Evolutionary conservation across 2,329 filamentous ascomycete genomes (phyloP), one percentile per base, ranked within the genome.

Genomic region (Colletotrichum noveboracense): DNA sequence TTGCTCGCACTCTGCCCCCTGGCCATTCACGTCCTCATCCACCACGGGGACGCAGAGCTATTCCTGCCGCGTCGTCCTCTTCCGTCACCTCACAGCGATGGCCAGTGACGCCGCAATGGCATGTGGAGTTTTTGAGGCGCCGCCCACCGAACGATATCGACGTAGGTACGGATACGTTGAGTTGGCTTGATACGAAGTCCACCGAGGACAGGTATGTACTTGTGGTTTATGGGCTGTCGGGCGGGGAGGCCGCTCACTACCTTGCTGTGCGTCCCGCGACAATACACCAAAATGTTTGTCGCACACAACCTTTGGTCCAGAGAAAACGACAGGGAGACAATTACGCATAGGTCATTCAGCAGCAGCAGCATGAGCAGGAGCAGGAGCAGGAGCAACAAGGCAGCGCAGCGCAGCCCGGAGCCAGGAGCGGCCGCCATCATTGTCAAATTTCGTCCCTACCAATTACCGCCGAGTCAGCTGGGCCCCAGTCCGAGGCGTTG

Each of bases 401-500:
- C 30, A 48, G 28, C 55, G 32, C 32, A 34, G 32, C 32, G 28
- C 38, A 43, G 38, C 56, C 28, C 10, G 8, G 56, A 8, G 56
- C 56, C 26, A 48, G 52, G 43, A 60, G 58, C 70, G 28, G 69
- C 58, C 36, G 32, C 70, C 34, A 34, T 43, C 21, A 66, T 61
- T 71, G 58, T 70, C 70, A 52, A 60, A 70, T 70, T 64, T 75
- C 58, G 52, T 74, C 61, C 30, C 71, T 74, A 38, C 61, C 65
- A 61, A 75, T 75, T 55, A 76, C 43, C 65, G 58, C 70, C 74
- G 66, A 76, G 71, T 76, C 74, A 70, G 66, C 74, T 74, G 36
- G 74, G 61, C 74, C 74, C 74, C 66, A 75, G 74, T 76, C 74
- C 74, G 52, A 76, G 74, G 74, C 71, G 60, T 67, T 75, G 74